Percentiles rank a stretch among this genome's conserved stretches.
These are phyloP conservation scores for Leptographium galeiforme DNA, from an alignment of 2,329 filamentous ascomycete genomes.

Conservation along the genomic window DNA sequence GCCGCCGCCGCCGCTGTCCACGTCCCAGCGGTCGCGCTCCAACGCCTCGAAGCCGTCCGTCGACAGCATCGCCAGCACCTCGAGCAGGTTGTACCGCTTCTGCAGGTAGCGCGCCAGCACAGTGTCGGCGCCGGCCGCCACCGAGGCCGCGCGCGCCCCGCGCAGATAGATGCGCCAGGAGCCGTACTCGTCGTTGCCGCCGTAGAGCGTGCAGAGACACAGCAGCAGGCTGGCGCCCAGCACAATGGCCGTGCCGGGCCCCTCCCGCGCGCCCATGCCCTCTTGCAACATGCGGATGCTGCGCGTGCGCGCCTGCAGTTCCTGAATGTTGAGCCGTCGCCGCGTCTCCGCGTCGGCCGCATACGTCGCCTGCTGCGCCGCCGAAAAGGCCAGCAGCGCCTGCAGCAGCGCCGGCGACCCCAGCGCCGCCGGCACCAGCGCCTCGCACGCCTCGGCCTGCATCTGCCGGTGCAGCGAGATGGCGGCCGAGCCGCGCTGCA, in stretches of 20 bases:
- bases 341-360: background rate
- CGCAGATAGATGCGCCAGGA: slow-evolving; percentile 1
- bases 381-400: background rate
- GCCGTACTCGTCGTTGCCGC: slow-evolving; percentile 1
- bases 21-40: background rate
- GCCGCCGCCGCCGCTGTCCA: background rate
- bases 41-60: slow-evolving; percentile 1
- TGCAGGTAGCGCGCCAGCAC: background rate
- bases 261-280: too few relatives aligned
- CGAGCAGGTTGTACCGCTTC: slow-evolving; percentile 1
- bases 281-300: background rate
- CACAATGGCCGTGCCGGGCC: background rate
- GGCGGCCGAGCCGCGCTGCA: background rate
- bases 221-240: slow-evolving; percentile 1
- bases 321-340: background rate
- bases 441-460: slow-evolving; percentile 1
- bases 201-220: background rate
- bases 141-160: background rate
- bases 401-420: background rate
- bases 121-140: background rate
- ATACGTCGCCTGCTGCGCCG: slow-evolving; percentile 1
- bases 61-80: slow-evolving; percentile 2
- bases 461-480: slow-evolving; percentile 1
- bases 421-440: background rate
- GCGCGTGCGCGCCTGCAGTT: slow-evolving; percentile 1